Evolutionary conservation across 2,329 filamentous ascomycete genomes (phyloP).

Genomic region (Cercospora beticola): DNA sequence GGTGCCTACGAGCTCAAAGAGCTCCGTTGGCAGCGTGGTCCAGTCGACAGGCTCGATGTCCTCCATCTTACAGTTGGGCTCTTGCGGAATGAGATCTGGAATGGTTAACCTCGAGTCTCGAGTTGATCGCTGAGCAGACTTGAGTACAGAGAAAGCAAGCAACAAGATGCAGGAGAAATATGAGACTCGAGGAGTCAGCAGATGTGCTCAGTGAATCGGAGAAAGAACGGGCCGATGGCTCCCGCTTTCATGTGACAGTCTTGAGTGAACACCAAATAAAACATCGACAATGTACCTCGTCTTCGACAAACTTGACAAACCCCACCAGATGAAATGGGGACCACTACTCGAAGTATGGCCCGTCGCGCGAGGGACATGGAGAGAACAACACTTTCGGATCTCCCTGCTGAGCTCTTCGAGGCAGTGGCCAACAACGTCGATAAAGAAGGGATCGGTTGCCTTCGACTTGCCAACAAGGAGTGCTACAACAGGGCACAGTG

Average conservation of each 20-base stretch:
- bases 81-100: background rate
- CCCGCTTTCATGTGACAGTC: background rate
- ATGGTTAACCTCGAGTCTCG: background rate
- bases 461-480: background rate
- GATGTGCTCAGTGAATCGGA: background rate
- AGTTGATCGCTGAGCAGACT: background rate
- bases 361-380: background rate
- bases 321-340: background rate
- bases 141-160: background rate
- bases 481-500: background rate
- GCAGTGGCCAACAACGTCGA: background rate
- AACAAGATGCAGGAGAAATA: background rate
- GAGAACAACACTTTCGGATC: background rate
- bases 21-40: background rate
- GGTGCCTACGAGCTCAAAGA: background rate
- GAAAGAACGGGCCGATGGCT: background rate
- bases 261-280: background rate
- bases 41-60: background rate
- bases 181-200: background rate
- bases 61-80: background rate
- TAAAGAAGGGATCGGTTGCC: background rate
- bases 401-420: background rate
- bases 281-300: background rate
- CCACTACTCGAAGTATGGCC: background rate
- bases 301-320: background rate